Evolutionary conservation across 345 rosid genomes (phyloP).

Genomic region (Euclidium syriacum): DNA sequence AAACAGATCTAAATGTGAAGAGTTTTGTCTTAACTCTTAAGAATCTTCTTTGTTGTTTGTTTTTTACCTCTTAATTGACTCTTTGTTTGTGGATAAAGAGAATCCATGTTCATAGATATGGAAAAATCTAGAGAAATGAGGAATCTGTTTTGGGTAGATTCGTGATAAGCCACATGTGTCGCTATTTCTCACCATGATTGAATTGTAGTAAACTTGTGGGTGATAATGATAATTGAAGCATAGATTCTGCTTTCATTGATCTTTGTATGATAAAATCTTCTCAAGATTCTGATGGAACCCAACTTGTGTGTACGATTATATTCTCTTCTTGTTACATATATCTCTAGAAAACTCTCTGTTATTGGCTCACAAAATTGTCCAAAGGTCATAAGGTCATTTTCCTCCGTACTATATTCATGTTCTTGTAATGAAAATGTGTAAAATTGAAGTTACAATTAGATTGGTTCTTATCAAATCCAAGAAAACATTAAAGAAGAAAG

Average conservation of each 20-base stretch:
- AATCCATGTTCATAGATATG: slow-evolving; percentile 19
- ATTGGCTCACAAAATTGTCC: slow-evolving; percentile 18
- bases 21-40: background rate
- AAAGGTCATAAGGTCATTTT: slow-evolving; percentile 17
- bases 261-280: background rate
- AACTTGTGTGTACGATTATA: slow-evolving; percentile 13
- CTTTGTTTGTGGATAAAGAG: background rate
- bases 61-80: too few species aligned
- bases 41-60: slow-evolving; percentile 7
- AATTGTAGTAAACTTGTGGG: slow-evolving; percentile 9
- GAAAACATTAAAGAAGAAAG: too few species aligned
- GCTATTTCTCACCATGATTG: slow-evolving; percentile 13
- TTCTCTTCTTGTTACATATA: background rate
- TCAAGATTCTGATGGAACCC: slow-evolving; percentile 6
- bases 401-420: background rate
- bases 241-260: slow-evolving; percentile 3
- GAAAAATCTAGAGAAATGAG: slow-evolving; percentile 17
- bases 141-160: slow-evolving; percentile 22
- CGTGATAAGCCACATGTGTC: slow-evolving; percentile 32
- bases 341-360: background rate
- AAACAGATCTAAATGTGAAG: slow-evolving; percentile 7
- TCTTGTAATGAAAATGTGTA: slow-evolving; percentile 9
- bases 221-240: slow-evolving; percentile 21
- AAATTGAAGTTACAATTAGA: background rate
- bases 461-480: too few species aligned